These are phyloP conservation scores for Chenopodium quinoa DNA, from an alignment of 148 eudicot species.

Conservation along the genomic window DNA sequence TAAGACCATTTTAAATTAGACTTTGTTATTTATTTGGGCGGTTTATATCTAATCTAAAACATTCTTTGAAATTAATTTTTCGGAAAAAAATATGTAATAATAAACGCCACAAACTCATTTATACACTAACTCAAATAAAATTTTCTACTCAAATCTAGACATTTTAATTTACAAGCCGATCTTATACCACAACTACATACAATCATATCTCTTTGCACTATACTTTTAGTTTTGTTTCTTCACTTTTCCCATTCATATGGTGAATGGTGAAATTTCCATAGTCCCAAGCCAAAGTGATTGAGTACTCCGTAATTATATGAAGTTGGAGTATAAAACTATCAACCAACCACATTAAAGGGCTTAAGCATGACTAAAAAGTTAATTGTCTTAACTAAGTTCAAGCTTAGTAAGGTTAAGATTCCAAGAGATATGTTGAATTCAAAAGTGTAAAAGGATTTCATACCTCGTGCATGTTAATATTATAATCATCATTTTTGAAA, in stretches of 20 bases:
- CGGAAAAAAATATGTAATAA: too few relatives aligned
- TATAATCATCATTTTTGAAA: neutral
- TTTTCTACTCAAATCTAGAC: too few relatives aligned
- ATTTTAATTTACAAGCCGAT: too few relatives aligned
- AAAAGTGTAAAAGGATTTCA: neutral
- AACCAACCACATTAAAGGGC: neutral
- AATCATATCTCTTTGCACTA: too few relatives aligned
- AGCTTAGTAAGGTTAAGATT: conserved; percentile 1
- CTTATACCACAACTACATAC: too few relatives aligned
- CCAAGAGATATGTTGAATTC: conserved; percentile 10
- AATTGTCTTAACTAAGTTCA: neutral
- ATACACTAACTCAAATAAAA: too few relatives aligned
- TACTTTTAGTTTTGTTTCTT: too few relatives aligned
- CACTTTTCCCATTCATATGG: neutral
- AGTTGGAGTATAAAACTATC: neutral
- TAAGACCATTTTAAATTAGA: too few relatives aligned
- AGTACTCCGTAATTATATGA: neutral
- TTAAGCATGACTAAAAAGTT: conserved; percentile 1
- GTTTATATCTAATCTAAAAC: too few relatives aligned
- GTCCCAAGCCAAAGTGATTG: neutral
- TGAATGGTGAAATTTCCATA: neutral
- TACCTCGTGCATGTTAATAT: neutral
- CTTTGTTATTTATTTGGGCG: too few relatives aligned
- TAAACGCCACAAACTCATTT: too few relatives aligned
- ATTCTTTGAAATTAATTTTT: too few relatives aligned